Percentiles rank a stretch among this genome's conserved stretches.
Conservation (phyloP, 176 grass and related monocot species). For the Carex cristatella region DNA sequence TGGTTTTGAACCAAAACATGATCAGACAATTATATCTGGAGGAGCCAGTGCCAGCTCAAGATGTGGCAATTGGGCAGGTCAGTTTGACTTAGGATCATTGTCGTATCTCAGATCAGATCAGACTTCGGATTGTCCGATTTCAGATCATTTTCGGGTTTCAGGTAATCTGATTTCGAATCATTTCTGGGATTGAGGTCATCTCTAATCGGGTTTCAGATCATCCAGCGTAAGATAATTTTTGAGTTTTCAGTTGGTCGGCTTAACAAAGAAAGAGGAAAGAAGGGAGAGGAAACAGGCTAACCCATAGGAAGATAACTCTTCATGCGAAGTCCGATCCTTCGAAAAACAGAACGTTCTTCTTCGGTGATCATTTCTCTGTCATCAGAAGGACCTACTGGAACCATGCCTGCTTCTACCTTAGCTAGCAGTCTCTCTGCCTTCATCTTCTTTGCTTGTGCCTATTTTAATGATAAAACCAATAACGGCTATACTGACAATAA, state of each 20-base stretch:
- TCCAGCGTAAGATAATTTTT: not conserved
- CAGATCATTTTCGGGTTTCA: not conserved
- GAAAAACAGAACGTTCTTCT: slow-evolving; percentile 89
- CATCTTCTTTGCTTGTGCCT: slow-evolving; percentile 75
- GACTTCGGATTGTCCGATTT: not conserved
- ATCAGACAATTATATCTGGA: not conserved
- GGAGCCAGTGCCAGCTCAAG: not conserved
- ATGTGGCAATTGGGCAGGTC: not conserved
- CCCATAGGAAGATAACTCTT: slow-evolving; percentile 90
- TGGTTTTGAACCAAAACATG: not conserved
- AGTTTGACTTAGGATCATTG: not conserved
- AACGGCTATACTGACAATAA: slow-evolving; percentile 7
- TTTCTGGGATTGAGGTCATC: not conserved
- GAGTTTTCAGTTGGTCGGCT: not conserved
- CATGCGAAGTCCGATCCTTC: slow-evolving; percentile 85
- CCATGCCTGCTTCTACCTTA: slow-evolving; percentile 81
- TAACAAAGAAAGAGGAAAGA: not conserved
- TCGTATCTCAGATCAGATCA: not conserved
- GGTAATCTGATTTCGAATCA: not conserved
- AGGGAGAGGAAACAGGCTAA: slow-evolving; percentile 30
- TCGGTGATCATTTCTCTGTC: slow-evolving; percentile 85
- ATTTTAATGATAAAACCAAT: slow-evolving; percentile 21
- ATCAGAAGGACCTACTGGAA: slow-evolving; percentile 55
- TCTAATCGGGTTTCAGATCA: not conserved
- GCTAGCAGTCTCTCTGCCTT: slow-evolving; percentile 61